Base-by-base conservation (phyloP, 305 asterid species). In the Fraxinus latifolia region DNA sequence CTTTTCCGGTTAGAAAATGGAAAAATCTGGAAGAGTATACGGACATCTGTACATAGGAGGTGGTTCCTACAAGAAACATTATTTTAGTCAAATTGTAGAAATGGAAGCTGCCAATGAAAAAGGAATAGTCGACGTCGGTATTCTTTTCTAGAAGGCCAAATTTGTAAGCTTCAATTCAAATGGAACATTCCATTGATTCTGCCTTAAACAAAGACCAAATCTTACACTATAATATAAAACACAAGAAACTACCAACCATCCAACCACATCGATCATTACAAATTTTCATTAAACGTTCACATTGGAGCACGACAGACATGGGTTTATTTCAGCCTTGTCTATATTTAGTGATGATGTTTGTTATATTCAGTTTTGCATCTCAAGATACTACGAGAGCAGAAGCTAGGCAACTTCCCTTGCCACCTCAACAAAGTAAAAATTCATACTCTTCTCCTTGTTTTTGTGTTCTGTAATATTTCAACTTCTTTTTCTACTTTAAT, bases 341-440 rank as follows among this genome's bases (percentile, higher is more conserved):
- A 14, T 42, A 79, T 9, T 44, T 67, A 21, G 0, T 15, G 29
- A 14, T 84, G 74, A 68, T 85, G 70, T 74, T 76, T 31, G 32
- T 80, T 65, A 47, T 82, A 31, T 1, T 79, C 23, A 55, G 82
- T 67, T 55, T 71, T 55, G 77, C 77, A 29, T 33, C 81, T 81
- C 81, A 42, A 70, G 83, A 74, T 75, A n/a, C 42, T 19, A 55
- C 75, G 3, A 17, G 11, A 33, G 78, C 78, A 74, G 86, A 77
- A 79, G 87, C 86, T 65, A 76, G 89, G 6, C 68, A 81, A 80
- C 68, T 82, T 53, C 34, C 79, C 80, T 84, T 60, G 36, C 55
- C 53, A 21, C 80, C 75, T 27, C 80, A 86, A 21, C 84, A 33
- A 79, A 83, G 88, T 87, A 87, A 80, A 74, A n/a, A 31, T 11